Percentiles rank a stretch among this genome's conserved stretches.
Conservation (phyloP, 495 filamentous ascomycete species). For the Massariosphaeria phaeospora region DNA sequence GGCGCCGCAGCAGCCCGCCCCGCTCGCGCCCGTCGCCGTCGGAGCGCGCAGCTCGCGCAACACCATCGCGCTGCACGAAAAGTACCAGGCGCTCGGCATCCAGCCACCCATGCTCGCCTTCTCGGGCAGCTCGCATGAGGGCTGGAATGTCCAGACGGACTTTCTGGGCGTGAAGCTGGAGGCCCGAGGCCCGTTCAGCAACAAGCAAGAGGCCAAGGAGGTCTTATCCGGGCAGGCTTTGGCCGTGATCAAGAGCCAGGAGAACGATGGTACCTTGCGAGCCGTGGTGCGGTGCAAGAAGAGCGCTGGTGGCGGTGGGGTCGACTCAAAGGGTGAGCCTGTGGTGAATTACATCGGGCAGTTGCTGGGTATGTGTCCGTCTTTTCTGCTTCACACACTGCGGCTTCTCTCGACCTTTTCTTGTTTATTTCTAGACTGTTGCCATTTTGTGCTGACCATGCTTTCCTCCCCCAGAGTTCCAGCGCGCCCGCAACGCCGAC, state of each 20-base stretch:
- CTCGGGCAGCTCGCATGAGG: not conserved
- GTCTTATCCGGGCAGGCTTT: conserved; percentile 10
- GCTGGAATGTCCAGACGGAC: conserved; percentile 15
- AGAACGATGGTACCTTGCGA: conserved; percentile 7
- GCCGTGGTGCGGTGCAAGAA: conserved; percentile 4
- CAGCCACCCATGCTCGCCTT: conserved; percentile 3
- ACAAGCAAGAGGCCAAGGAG: conserved; percentile 34
- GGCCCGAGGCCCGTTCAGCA: not conserved
- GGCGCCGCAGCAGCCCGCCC: not conserved
- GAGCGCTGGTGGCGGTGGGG: not conserved
- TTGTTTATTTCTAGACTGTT: not conserved
- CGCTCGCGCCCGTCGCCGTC: not conserved
- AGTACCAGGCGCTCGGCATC: conserved; percentile 14
- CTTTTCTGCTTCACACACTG: not conserved
- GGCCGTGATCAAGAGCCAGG: conserved; percentile 1
- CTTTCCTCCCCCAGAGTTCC: conserved; percentile 22
- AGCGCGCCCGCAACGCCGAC: not conserved
- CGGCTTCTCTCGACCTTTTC: not conserved
- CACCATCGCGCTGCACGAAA: conserved; percentile 3
- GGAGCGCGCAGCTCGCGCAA: not conserved
- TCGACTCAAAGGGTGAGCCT: not conserved
- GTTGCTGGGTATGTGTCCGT: conserved; percentile 19
- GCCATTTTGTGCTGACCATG: too few species aligned
- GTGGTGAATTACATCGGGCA: conserved; percentile 20
- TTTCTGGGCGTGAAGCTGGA: conserved; percentile 8